These are phyloP conservation scores for Metschnikowia chrysomelidarum DNA, from an alignment of 805 yeast species.

Conservation along the genomic window DNA sequence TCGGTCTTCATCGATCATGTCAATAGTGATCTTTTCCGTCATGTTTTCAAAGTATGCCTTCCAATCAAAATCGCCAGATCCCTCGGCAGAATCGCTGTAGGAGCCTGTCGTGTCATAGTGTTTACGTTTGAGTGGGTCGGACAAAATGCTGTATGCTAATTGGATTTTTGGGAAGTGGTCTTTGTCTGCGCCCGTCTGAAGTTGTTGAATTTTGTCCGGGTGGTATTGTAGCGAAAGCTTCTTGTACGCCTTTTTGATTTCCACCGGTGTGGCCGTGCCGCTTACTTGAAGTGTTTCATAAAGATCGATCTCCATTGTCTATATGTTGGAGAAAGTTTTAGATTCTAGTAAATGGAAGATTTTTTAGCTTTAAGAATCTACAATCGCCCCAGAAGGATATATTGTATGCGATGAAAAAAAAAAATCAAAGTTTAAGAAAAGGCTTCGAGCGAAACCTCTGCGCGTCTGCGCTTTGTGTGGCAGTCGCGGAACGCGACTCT, in stretches of 20 bases:
- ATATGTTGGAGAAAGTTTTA: neutral
- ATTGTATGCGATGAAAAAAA: no score
- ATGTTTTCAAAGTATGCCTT: slow-evolving; percentile 50
- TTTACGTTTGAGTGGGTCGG: slow-evolving; percentile 54
- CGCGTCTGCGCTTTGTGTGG: slow-evolving; percentile 10
- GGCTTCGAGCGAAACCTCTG: no score
- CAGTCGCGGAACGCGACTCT: no score
- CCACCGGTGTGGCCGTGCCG: slow-evolving; percentile 43
- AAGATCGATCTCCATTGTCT: slow-evolving; percentile 51
- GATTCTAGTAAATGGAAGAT: neutral
- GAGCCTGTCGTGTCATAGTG: slow-evolving; percentile 73
- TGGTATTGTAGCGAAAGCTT: slow-evolving; percentile 25
- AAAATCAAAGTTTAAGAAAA: no score
- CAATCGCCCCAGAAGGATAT: no score
- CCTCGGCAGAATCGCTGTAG: slow-evolving; percentile 37
- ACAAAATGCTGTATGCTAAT: slow-evolving; percentile 67
- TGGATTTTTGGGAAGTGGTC: slow-evolving; percentile 63
- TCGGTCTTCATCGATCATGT: slow-evolving; percentile 68
- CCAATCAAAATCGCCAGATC: slow-evolving; percentile 52
- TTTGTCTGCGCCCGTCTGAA: slow-evolving; percentile 17
- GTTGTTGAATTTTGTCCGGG: slow-evolving; percentile 30
- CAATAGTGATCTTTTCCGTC: slow-evolving; percentile 54
- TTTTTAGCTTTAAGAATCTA: no score
- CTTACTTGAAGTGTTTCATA: slow-evolving; percentile 51
- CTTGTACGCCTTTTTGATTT: slow-evolving; percentile 54